These are phyloP conservation scores for Neospermospora avenae DNA, from an alignment of 2,329 filamentous ascomycete species.

Conservation along the genomic window DNA sequence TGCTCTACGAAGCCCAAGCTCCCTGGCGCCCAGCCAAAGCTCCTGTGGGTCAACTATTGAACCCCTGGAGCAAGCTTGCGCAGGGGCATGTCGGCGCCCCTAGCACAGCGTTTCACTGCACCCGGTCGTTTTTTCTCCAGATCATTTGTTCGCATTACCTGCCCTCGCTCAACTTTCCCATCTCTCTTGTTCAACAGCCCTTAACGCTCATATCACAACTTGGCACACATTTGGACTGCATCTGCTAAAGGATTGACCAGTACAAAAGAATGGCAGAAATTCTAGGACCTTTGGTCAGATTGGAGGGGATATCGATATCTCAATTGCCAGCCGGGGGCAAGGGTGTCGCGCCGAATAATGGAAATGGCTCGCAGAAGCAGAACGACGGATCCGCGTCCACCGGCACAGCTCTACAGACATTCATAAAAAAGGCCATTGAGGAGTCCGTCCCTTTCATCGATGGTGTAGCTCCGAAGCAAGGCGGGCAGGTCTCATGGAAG, in stretches of 20 bases:
- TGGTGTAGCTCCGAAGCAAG: conserved; percentile 45
- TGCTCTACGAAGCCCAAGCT: background rate
- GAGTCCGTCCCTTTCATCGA: conserved; percentile 60
- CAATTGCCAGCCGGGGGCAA: conserved; percentile 44
- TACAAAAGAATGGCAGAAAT: background rate
- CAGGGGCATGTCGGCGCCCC: background rate
- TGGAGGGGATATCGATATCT: conserved; percentile 48
- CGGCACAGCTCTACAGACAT: conserved; percentile 40
- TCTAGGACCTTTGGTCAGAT: conserved; percentile 49
- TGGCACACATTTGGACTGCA: too few species aligned
- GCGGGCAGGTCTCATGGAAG: conserved; percentile 44
- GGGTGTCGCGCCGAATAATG: conserved; percentile 22
- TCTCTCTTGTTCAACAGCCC: background rate
- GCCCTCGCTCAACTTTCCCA: background rate
- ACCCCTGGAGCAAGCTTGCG: background rate
- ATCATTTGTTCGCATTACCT: background rate
- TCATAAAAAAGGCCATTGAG: conserved; percentile 51
- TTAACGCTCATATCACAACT: too few species aligned
- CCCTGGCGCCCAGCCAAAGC: background rate
- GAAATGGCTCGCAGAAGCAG: conserved; percentile 13
- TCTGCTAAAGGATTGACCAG: background rate
- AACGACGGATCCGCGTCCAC: conserved; percentile 13
- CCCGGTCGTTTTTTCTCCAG: too few species aligned
- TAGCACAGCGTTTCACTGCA: background rate
- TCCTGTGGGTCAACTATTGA: background rate